phyloP scores from a whole-genome alignment of 2,329 filamentous ascomycete genomes.

The Colletotrichum sp. region DNA sequence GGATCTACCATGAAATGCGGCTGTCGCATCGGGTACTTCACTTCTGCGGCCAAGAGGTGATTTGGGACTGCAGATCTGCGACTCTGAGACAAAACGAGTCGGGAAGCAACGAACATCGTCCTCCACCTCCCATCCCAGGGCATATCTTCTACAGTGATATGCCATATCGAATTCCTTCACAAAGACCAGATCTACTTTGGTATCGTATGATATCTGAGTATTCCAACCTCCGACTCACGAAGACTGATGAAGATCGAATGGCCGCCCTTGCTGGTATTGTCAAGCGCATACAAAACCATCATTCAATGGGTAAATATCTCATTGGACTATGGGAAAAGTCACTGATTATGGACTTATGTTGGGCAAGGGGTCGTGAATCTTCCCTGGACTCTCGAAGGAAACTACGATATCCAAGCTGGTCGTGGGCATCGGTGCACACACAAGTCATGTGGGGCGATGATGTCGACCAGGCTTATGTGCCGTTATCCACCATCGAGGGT shows the following conservation, averaged over 20 bases:
- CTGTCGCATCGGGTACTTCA: neutral
- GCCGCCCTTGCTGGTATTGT: neutral
- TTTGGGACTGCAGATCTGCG: rapidly evolving
- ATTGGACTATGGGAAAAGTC: neutral
- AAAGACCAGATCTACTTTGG: neutral
- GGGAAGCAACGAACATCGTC: too few relatives aligned
- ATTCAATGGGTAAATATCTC: neutral
- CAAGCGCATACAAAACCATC: neutral
- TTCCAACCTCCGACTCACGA: rapidly evolving
- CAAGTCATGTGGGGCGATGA: rapidly evolving
- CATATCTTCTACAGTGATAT: too few relatives aligned
- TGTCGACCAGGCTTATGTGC: too few relatives aligned
- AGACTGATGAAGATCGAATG: neutral
- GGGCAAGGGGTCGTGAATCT: too few relatives aligned
- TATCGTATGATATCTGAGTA: neutral
- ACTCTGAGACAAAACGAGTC: too few relatives aligned
- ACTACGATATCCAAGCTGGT: too few relatives aligned
- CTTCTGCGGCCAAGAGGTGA: too few relatives aligned
- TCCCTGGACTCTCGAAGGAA: too few relatives aligned
- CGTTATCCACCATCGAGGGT: too few relatives aligned
- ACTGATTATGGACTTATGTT: neutral
- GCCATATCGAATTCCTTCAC: neutral
- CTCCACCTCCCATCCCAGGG: too few relatives aligned
- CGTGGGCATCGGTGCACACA: too few relatives aligned
- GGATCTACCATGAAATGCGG: neutral